Percentiles rank a stretch among this genome's conserved stretches.
These are phyloP conservation scores for Phytophthora colocasiae DNA, from an alignment of 352 stramenopile genomes.

Conservation along the genomic window DNA sequence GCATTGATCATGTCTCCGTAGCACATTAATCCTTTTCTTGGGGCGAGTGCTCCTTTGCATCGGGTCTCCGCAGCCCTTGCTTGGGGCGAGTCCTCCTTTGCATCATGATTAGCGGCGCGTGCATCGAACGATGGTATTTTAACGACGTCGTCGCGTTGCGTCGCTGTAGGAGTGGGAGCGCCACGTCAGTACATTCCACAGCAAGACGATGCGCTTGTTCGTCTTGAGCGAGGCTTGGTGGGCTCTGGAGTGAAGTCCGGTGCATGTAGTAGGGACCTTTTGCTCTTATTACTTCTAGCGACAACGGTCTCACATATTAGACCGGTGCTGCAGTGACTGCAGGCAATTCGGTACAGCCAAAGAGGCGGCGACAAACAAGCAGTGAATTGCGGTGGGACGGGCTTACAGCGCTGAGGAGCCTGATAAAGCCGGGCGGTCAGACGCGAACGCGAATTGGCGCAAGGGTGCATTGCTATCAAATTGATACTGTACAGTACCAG, in stretches of 20 bases:
- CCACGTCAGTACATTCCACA: constrained; percentile 22
- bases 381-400: constrained; percentile 15
- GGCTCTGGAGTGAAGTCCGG: not conserved
- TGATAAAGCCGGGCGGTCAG: constrained; percentile 9
- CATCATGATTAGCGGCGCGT: not conserved
- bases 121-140: constrained; percentile 12
- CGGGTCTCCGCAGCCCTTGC: not conserved
- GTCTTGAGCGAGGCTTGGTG: not conserved
- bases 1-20: constrained; percentile 6
- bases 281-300: constrained; percentile 1
- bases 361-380: not conserved
- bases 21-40: not conserved
- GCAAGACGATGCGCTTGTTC: constrained; percentile 3
- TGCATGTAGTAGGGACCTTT: too few relatives aligned
- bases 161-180: constrained; percentile 9
- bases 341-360: not conserved
- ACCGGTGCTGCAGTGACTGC: constrained; percentile 5
- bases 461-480: too few relatives aligned
- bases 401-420: not conserved
- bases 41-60: too few relatives aligned
- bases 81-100: too few relatives aligned
- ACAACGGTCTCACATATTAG: constrained; percentile 1
- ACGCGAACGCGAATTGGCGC: too few relatives aligned
- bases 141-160: constrained; percentile 36
- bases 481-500: too few relatives aligned